Conservation (phyloP, 1,284 basidiomycete genomes). For the Leccinum cinnamomeum region DNA sequence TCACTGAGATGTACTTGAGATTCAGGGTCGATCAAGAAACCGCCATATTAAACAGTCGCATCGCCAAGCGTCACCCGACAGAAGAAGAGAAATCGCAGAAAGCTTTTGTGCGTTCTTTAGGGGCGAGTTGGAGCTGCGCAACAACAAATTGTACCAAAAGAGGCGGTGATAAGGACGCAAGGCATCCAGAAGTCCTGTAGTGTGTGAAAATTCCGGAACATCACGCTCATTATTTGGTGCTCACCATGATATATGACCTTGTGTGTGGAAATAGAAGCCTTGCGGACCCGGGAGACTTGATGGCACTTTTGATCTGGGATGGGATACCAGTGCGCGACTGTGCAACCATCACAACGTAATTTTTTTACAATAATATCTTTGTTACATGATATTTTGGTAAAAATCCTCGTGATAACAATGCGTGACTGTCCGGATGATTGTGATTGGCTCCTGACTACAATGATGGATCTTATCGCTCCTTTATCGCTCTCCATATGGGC, state of each 20-base stretch:
- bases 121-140: neutral
- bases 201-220: neutral
- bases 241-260: neutral
- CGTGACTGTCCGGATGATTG: neutral
- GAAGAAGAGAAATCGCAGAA: neutral
- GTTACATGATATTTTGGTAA: neutral
- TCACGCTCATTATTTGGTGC: neutral
- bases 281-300: constrained; percentile 1
- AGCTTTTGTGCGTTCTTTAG: constrained; percentile 1
- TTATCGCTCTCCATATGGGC: constrained; percentile 32
- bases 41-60: neutral
- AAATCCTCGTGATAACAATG: neutral
- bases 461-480: constrained; percentile 18
- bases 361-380: too few relatives aligned
- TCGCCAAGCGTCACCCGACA: neutral
- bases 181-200: neutral
- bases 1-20: neutral
- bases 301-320: neutral
- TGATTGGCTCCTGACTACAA: neutral
- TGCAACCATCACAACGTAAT: neutral
- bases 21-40: neutral
- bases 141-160: neutral
- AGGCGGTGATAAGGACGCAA: constrained; percentile 1
- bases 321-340: neutral
- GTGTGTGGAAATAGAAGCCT: neutral